Evolutionary conservation across 225 moss, liverwort and hornwort genomes (phyloP).

Genomic region (Polytrichum formosum): DNA sequence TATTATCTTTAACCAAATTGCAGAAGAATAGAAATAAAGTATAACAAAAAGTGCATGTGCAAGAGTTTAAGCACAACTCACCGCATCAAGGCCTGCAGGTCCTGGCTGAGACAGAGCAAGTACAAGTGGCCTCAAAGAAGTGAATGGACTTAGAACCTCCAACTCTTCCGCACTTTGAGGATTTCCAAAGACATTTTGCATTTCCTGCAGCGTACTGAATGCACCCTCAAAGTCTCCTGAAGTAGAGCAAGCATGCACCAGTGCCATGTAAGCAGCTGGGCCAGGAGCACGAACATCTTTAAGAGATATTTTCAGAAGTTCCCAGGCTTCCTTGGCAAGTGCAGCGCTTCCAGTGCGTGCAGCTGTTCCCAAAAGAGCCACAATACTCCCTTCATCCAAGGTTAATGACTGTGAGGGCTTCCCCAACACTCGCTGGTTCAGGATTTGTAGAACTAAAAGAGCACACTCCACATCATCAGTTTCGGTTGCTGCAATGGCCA

Average conservation of each 20-base stretch:
- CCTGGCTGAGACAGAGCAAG: constrained; percentile 64
- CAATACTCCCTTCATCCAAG: constrained; percentile 87
- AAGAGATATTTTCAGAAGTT: constrained; percentile 45
- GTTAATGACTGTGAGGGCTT: constrained; percentile 28
- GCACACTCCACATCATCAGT: constrained; percentile 70
- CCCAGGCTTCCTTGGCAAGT: constrained; percentile 67
- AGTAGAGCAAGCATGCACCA: constrained; percentile 65
- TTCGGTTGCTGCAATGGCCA: constrained; percentile 66
- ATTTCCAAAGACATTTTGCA: constrained; percentile 50
- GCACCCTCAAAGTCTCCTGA: constrained; percentile 68
- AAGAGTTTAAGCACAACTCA: constrained; percentile 26
- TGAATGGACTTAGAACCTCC: constrained; percentile 77
- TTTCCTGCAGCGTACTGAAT: constrained; percentile 52
- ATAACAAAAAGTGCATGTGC: no score
- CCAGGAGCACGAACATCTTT: constrained; percentile 32
- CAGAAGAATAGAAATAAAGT: no score
- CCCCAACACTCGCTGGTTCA: constrained; percentile 25
- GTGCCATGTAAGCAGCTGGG: constrained; percentile 62
- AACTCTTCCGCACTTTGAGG: constrained; percentile 38
- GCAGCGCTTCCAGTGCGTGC: constrained; percentile 54
- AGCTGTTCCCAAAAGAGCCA: constrained; percentile 65
- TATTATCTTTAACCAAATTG: no score
- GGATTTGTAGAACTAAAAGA: constrained; percentile 42
- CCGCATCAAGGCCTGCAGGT: constrained; percentile 70
- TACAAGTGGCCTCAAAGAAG: constrained; percentile 76